Base-by-base conservation (phyloP, 108 stramenopile species). In the Skeletonema menzelii region DNA sequence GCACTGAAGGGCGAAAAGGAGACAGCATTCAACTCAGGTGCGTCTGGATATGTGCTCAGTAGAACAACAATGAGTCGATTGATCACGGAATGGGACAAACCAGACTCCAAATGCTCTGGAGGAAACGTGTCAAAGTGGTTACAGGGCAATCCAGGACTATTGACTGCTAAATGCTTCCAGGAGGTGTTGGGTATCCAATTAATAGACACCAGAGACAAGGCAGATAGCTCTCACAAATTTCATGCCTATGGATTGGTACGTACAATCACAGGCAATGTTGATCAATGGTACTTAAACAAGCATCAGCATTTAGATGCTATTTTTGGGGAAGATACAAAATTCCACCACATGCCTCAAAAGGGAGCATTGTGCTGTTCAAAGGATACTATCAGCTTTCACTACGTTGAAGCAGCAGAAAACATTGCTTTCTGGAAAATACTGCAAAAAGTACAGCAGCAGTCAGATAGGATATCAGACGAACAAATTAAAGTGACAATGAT, bases 361-460 rank as follows among this genome's bases (percentile, higher is more conserved):
- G 91, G 91, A 30, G 65, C 44, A 3, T 75, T 80, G 35, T 93
- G 92, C 69, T 93, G 92, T 68, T 87, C 95, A 4, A 61, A 58
- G 2, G 75, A 83, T 31, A 90, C 91, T n/a, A 68, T 91, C 12
- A 91, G 89, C 56, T 96, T 96, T 82, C 95, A 96, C 67, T 96
- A 96, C 70, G 95, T 96, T 14, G 95, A 96, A 69, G 81, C 76
- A 49, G 59, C 34, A 40, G 95, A 96, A 85, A 77, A 85, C 0
- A 49, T 56, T 47, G 92, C 91, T 28, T 69, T 95, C 2, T 92
- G 85, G 82, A 73, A 86, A 11, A 85, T 84, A 10, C 73, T 87
- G 55, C 74, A 93, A 71, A 78, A 55, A 5, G 53, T 92, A 1
- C 69, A 89, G 53, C 40, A 76, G 58, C 75, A 84, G 72, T 86